Base-by-base conservation (phyloP, 371 early-diverging fungal species). In the Entomophthora muscae region DNA sequence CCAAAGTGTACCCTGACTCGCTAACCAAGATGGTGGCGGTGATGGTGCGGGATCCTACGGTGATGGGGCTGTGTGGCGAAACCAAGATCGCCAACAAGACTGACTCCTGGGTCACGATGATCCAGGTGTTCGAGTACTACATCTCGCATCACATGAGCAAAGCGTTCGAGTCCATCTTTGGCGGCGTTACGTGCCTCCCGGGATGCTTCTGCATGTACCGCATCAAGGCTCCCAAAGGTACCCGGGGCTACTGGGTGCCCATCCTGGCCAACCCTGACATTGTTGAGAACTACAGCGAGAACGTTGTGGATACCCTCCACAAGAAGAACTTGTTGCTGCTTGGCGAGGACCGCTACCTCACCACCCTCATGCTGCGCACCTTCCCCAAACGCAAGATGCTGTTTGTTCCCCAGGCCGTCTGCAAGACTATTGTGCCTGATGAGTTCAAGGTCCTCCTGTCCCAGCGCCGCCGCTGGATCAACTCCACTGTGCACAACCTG, bases 401-500 rank as follows among this genome's bases (percentile, higher is more conserved):
- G 70, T 99, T 98, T 81, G 86, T 98, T 7, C 99, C 99, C 42
- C 82, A 85, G 58, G 98, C 99, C 0, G 83, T 88, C 59, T 99
- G 99, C 73, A 89, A 92, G 69, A 99, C 99, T 0, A 82, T 90
- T 23, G 99, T 98, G 1, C 99, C 99, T 1, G 91, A 90, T 68
- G 80, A 81, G 23, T 98, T 98, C 75, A 79, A 73, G 66, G 93
- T 97, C 29, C 79, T 99, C 53, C 75, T 98, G 32, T 94, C 94
- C 21, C 99, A 99, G 75, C 84, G 99, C 26, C 84, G 99, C 64
- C 78, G 98, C 58, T 99, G 99, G 99, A 99, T 99, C 75, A 99
- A 99, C 77, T 97, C 98, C 1, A 99, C 99, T 0, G 87, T 97
- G 60, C 98, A 97, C 67, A 99, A 99, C 69, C 74, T 99, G 66